Evolutionary conservation across 345 rosid species (phyloP), one percentile per base, ranked within the genome.

Genomic region (Hibiscus trionum): DNA sequence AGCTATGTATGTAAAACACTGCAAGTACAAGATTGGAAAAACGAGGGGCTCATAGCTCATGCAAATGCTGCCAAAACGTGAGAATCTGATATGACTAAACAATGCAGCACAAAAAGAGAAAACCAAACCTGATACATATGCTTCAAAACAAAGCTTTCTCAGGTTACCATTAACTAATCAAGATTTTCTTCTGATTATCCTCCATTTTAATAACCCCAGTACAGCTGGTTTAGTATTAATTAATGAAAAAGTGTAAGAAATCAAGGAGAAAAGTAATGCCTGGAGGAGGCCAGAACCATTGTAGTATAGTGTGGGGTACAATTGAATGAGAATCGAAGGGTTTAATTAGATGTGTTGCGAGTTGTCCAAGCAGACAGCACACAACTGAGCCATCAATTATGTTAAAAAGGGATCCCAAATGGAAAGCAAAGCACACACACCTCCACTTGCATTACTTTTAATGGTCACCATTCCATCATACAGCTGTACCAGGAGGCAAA

Each of bases 401-500:
- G 31, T 53, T 37, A 11, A 47, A 39, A 66, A 7, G 50, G 66
- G 79, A 65, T 69, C 69, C 75, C 33, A 1, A 15, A 16, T 2
- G 35, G 4, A 64, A 72, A 75, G 19, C 42, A 12, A 0, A 14
- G 56, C 56, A 44, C 47, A 44, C 14, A 44, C 47, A 44, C 47
- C 12, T 10, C 47, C 31, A 50, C 64, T 66, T 72, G 21, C 21
- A 46, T 73, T 26, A 63, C 33, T 62, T 61, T 73, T 35, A 73
- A 77, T 73, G 83, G 75, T 63, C 74, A 71, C 73, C 74, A 33
- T 73, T 76, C 17, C 69, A 67, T 56, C 5, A 56, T 61, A 47
- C 39, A 66, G 71, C 71, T 66, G 71, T 66, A 66, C 39, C 33
- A 47, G 39, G 58, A 26, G 19, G 39, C 7, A 66, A 46, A 47